Percentiles rank a stretch among this genome's conserved stretches.
Evolutionary conservation across 169 alveolate genomes (phyloP).

Genomic region (Babesia divergens): DNA sequence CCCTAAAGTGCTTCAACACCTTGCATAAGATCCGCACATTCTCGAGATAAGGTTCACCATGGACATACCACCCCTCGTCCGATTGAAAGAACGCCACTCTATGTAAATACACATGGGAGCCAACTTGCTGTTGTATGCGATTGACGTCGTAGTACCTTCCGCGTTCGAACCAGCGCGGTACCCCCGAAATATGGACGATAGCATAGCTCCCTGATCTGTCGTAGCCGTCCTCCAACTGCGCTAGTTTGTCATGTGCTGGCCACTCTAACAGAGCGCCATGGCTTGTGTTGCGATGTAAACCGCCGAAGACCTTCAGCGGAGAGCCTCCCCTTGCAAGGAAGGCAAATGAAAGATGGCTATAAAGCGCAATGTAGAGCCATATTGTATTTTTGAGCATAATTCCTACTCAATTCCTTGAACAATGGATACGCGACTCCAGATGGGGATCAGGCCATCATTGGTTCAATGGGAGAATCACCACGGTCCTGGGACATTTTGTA

Average conservation of each 20-base stretch:
- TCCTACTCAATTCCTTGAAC: background rate
- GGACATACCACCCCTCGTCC: slow-evolving; percentile 68
- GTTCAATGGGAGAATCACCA: background rate
- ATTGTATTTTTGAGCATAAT: slow-evolving; percentile 2
- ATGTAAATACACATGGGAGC: slow-evolving; percentile 68
- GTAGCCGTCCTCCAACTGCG: slow-evolving; percentile 68
- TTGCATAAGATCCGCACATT: slow-evolving; percentile 76
- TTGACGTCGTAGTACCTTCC: slow-evolving; percentile 83
- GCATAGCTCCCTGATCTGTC: slow-evolving; percentile 79
- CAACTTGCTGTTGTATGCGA: slow-evolving; percentile 78
- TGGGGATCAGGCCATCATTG: slow-evolving; percentile 8
- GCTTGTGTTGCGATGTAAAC: background rate
- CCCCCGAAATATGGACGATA: slow-evolving; percentile 77
- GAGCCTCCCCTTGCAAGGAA: slow-evolving; percentile 1
- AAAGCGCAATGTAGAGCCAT: background rate
- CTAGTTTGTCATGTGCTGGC: slow-evolving; percentile 79
- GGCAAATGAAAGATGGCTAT: background rate
- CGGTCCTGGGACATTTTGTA: background rate
- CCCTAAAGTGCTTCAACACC: slow-evolving; percentile 76
- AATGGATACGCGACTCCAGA: background rate
- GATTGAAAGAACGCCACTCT: slow-evolving; percentile 73
- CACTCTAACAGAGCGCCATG: slow-evolving; percentile 40
- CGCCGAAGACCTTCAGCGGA: background rate
- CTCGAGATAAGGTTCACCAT: slow-evolving; percentile 80
- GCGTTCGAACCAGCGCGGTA: slow-evolving; percentile 77